Evolutionary conservation across 306 rosid genomes (phyloP).

Genomic region (Betula pendula): DNA sequence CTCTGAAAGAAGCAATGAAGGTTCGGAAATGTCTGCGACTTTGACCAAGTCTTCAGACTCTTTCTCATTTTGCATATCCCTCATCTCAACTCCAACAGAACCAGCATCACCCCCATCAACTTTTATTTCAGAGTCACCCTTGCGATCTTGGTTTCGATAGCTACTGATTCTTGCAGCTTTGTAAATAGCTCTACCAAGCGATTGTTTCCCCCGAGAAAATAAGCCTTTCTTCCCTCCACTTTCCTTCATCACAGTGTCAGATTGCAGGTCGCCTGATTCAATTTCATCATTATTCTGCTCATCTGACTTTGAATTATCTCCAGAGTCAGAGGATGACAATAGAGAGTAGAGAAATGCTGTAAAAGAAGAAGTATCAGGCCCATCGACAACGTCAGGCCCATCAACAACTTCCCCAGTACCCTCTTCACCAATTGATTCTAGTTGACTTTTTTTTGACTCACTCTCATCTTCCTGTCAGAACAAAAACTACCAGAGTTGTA

Average conservation of each 20-base stretch:
- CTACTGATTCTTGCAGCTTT: conserved; percentile 65
- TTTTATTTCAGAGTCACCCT: conserved; percentile 42
- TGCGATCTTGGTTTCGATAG: conserved; percentile 45
- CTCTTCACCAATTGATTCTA: conserved; percentile 44
- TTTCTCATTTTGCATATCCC: conserved; percentile 32
- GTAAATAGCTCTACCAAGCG: conserved; percentile 57
- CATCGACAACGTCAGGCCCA: conserved; percentile 85
- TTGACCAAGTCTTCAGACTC: conserved; percentile 42
- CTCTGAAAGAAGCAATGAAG: conserved; percentile 71
- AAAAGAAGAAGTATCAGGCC: conserved; percentile 96
- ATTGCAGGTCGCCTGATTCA: conserved; percentile 21
- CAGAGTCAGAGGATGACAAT: conserved; percentile 56
- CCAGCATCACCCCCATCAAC: conserved; percentile 37
- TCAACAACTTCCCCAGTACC: conserved; percentile 42
- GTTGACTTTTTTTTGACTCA: conserved; percentile 41
- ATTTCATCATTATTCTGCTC: conserved; percentile 41
- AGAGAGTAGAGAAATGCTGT: conserved; percentile 79
- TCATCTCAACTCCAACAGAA: conserved; percentile 60
- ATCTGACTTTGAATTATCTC: conserved; percentile 36
- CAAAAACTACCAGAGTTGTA: background rate
- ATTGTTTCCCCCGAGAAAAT: conserved; percentile 70
- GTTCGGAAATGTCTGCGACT: conserved; percentile 69
- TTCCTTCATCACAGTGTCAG: conserved; percentile 47
- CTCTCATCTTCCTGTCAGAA: conserved; percentile 55
- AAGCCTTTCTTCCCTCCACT: conserved; percentile 62